Conservation (phyloP, 192 early-diverging fungal species). For the Rhizophagus clarus region DNA sequence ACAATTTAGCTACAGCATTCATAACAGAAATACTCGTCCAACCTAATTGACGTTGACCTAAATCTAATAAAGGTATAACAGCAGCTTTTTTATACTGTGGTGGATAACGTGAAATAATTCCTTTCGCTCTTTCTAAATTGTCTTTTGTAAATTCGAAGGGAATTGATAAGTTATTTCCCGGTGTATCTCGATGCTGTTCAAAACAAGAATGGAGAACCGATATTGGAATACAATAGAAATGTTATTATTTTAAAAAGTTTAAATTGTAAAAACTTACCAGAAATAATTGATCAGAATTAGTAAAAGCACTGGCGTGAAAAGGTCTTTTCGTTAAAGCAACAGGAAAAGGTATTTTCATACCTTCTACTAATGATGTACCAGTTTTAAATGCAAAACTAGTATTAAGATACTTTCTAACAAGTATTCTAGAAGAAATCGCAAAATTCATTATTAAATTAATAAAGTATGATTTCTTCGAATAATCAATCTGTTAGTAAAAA, state of each 20-base stretch:
- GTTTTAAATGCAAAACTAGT: background rate
- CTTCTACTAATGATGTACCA: background rate
- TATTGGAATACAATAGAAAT: no score
- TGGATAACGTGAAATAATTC: slow-evolving; percentile 93
- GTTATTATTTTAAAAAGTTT: no score
- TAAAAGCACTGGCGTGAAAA: background rate
- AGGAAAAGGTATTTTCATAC: background rate
- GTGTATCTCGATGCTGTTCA: slow-evolving; percentile 54
- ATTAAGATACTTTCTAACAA: background rate
- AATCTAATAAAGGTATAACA: slow-evolving; percentile 91
- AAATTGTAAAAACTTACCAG: background rate
- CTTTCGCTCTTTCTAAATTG: slow-evolving; percentile 76
- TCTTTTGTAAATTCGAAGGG: slow-evolving; percentile 85
- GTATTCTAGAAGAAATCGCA: background rate
- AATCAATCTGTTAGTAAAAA: no score
- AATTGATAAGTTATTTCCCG: slow-evolving; percentile 80
- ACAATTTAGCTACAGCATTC: slow-evolving; percentile 93
- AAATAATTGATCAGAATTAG: slow-evolving; percentile 1
- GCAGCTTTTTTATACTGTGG: slow-evolving; percentile 98
- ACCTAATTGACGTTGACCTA: slow-evolving; percentile 94
- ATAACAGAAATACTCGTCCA: slow-evolving; percentile 94
- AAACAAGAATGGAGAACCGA: no score
- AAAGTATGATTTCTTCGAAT: no score
- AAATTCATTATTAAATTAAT: background rate
- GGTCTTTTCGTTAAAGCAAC: background rate